Percentiles rank a stretch among this genome's conserved stretches.
Evolutionary conservation across 164 flowering plant genomes (phyloP).

Genomic region (Vitis rotundifolia): DNA sequence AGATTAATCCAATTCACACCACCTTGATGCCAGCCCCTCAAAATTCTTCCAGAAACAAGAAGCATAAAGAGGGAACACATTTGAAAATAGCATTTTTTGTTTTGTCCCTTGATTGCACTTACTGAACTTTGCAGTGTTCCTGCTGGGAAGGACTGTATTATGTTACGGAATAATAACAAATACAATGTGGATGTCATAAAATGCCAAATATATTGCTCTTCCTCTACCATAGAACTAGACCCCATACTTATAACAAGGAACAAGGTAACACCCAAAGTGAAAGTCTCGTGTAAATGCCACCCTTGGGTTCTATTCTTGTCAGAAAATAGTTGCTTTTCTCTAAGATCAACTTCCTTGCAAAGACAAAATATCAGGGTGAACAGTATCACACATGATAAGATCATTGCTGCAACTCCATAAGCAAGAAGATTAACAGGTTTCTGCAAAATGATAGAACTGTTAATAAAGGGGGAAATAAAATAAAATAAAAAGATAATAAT

Average conservation of each 20-base stretch:
- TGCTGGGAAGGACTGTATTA: conserved; percentile 31
- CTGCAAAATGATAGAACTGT: conserved; percentile 49
- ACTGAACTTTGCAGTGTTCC: conserved; percentile 11
- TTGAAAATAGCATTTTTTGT: conserved; percentile 14
- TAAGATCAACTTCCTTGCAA: conserved; percentile 27
- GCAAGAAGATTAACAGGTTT: conserved; percentile 65
- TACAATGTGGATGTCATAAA: conserved; percentile 65
- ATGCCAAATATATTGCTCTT: conserved; percentile 96
- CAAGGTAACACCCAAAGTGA: conserved; percentile 38
- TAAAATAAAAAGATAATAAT: conserved; percentile 1
- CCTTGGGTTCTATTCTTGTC: conserved; percentile 4
- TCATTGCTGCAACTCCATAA: conserved; percentile 65
- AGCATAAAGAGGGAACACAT: conserved; percentile 41
- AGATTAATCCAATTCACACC: conserved; percentile 96
- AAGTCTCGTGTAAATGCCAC: conserved; percentile 64
- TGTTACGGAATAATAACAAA: conserved; percentile 61
- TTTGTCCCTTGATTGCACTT: conserved; percentile 18
- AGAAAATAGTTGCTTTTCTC: conserved; percentile 17
- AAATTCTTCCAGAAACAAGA: conserved; percentile 72
- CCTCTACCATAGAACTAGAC: conserved; percentile 96
- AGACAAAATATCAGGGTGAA: conserved; percentile 37
- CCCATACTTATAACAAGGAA: conserved; percentile 71
- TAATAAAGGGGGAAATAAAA: neutral
- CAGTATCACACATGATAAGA: conserved; percentile 57
- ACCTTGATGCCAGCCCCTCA: conserved; percentile 99